Conservation (phyloP, 257 asterid genomes). For the Rhazya stricta region DNA sequence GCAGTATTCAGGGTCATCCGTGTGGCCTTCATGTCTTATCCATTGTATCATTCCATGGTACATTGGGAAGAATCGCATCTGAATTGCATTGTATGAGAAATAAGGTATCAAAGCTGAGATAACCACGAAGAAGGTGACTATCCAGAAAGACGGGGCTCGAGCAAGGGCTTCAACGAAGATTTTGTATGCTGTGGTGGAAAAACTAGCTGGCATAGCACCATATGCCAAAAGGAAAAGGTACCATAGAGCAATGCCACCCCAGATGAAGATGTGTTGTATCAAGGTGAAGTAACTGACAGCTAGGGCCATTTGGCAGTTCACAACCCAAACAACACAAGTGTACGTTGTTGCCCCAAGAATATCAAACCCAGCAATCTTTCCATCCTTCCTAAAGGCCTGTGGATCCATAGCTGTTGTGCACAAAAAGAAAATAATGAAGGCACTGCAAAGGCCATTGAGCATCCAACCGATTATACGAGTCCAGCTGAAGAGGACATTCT, state of each 20-base stretch:
- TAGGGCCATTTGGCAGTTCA: conserved; percentile 80
- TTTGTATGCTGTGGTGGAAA: conserved; percentile 61
- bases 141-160: conserved; percentile 58
- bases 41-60: conserved; percentile 90
- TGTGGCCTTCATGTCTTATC: conserved; percentile 66
- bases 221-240: conserved; percentile 67
- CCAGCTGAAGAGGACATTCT: conserved; percentile 91
- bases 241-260: conserved; percentile 91
- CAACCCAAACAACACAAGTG: conserved; percentile 87
- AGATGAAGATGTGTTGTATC: conserved; percentile 69
- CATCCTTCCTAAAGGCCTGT: conserved; percentile 56
- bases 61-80: conserved; percentile 45
- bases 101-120: conserved; percentile 49
- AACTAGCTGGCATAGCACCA: conserved; percentile 46
- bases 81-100: conserved; percentile 38
- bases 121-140: conserved; percentile 44
- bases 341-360: conserved; percentile 79
- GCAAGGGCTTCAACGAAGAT: conserved; percentile 75
- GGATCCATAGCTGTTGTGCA: conserved; percentile 51
- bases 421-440: conserved; percentile 74
- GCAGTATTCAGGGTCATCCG: conserved; percentile 66
- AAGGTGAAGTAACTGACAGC: conserved; percentile 85
- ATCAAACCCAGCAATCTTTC: conserved; percentile 52
- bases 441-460: conserved; percentile 64
- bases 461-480: conserved; percentile 87